Conservation (phyloP, 768 basidiomycete genomes). For the Pholiota molesta region DNA sequence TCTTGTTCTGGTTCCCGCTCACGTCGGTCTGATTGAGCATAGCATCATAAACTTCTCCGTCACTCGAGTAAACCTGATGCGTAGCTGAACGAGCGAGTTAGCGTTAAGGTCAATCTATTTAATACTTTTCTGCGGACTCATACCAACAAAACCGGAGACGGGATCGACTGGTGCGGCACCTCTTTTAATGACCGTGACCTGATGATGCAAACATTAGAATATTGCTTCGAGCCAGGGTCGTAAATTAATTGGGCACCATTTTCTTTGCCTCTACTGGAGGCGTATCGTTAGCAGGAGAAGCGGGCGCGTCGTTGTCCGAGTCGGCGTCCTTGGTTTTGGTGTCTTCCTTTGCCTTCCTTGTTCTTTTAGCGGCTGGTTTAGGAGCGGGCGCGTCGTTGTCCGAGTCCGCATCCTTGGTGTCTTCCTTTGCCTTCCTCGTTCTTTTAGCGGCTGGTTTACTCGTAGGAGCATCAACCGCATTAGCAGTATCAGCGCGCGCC, state of each 20-base stretch:
- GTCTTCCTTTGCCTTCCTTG: neutral
- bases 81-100: slow-evolving; percentile 1
- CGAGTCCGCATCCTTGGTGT: neutral
- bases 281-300: neutral
- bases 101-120: neutral
- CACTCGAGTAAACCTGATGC: slow-evolving; percentile 9
- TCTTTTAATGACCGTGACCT: slow-evolving; percentile 17
- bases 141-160: slow-evolving; percentile 1
- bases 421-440: neutral
- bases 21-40: slow-evolving; percentile 17
- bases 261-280: slow-evolving; percentile 6
- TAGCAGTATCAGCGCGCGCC: slow-evolving; percentile 7
- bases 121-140: neutral
- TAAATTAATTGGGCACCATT: slow-evolving; percentile 1
- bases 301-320: neutral
- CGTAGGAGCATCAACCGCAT: neutral
- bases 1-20: slow-evolving; percentile 14
- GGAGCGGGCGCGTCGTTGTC: no score
- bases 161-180: slow-evolving; percentile 16
- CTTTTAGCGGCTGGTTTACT: slow-evolving; percentile 10
- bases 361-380: slow-evolving; percentile 9
- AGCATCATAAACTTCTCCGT: slow-evolving; percentile 10
- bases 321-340: neutral
- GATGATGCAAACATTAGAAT: neutral
- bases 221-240: neutral